These are phyloP conservation scores for Eucalyptus cloeziana DNA, from an alignment of 345 rosid species.

Conservation along the genomic window DNA sequence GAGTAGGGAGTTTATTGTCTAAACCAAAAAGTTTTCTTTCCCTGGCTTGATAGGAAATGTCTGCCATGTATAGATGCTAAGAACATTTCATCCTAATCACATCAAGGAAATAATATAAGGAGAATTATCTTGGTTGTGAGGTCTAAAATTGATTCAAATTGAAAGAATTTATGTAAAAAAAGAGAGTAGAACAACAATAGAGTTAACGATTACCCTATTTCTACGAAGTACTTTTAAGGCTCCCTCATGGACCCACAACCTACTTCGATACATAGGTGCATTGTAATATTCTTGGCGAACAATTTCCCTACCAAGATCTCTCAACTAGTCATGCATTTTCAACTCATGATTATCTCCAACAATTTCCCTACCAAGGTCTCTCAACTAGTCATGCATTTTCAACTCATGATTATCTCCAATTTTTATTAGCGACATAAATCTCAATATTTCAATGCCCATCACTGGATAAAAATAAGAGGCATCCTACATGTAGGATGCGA, in stretches of 20 bases:
- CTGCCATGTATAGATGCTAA: background rate
- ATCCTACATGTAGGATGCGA: background rate
- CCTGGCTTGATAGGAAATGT: background rate
- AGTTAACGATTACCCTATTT: background rate
- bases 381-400: background rate
- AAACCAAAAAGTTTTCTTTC: background rate
- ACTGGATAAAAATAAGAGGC: background rate
- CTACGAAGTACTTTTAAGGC: background rate
- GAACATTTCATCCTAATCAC: background rate
- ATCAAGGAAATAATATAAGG: background rate
- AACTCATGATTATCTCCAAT: background rate
- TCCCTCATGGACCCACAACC: constrained; percentile 8
- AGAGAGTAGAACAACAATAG: background rate
- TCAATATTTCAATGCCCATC: background rate
- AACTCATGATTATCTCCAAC: background rate
- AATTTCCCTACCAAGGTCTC: constrained; percentile 5
- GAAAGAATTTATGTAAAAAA: background rate
- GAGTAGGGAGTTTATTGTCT: background rate
- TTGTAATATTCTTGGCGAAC: background rate
- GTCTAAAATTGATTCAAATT: background rate
- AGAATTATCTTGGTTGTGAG: background rate
- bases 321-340: background rate
- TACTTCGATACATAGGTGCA: constrained; percentile 1
- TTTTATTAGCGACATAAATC: background rate
- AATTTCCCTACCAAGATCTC: constrained; percentile 3